phyloP scores from a whole-genome alignment of 1,284 basidiomycete species.

The Ustilago sp. region DNA sequence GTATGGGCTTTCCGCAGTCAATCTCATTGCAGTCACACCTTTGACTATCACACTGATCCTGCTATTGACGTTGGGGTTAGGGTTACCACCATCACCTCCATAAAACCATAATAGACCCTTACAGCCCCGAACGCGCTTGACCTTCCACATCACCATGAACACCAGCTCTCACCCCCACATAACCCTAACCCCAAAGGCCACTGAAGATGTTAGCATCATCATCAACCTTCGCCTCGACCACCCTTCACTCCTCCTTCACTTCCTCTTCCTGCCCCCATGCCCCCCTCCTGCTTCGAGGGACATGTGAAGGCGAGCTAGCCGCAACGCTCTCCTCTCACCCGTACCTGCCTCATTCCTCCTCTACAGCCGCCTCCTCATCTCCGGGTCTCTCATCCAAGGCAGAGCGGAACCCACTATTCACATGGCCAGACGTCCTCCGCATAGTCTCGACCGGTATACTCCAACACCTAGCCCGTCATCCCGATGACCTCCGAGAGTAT shows the following conservation, averaged over 20 bases:
- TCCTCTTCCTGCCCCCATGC: neutral
- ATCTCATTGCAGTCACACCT: neutral
- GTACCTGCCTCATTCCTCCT: neutral
- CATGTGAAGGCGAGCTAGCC: slow-evolving; percentile 29
- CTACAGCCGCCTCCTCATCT: neutral
- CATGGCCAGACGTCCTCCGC: slow-evolving; percentile 12
- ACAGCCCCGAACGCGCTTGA: neutral
- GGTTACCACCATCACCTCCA: neutral
- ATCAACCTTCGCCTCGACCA: slow-evolving; percentile 7
- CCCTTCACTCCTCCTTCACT: neutral
- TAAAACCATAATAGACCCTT: neutral
- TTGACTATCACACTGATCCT: too few relatives aligned
- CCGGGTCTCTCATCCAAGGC: neutral
- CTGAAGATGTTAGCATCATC: slow-evolving; percentile 25
- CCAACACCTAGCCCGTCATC: slow-evolving; percentile 21
- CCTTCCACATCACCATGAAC: neutral
- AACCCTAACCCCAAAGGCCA: neutral
- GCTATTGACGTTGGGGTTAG: too few relatives aligned
- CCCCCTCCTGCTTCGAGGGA: slow-evolving; percentile 28
- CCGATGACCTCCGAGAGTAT: slow-evolving; percentile 33
- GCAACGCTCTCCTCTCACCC: slow-evolving; percentile 9
- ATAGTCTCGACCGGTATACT: slow-evolving; percentile 26
- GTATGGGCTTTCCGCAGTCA: neutral
- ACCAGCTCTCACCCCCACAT: neutral
- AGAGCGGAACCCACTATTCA: slow-evolving; percentile 23